phyloP scores from a whole-genome alignment of 2,329 filamentous ascomycete genomes.

The Alternaria ventricosa region DNA sequence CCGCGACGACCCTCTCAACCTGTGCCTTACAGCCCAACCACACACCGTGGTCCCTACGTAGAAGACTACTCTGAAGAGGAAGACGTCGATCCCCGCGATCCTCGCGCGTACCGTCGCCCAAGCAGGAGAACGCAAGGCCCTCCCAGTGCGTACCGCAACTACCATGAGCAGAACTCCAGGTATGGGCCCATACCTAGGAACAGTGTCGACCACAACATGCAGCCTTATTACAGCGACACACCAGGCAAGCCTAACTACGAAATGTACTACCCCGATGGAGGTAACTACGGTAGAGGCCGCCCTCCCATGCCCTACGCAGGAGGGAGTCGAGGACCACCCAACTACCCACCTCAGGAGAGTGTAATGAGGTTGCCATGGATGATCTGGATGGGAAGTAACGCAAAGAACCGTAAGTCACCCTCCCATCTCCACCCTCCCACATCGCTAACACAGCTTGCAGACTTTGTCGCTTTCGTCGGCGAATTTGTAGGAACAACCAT shows the following conservation, averaged over 20 bases:
- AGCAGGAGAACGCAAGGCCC: slow-evolving; percentile 29
- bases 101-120: slow-evolving; percentile 31
- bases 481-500: slow-evolving; percentile 55
- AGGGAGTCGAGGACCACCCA: slow-evolving; percentile 28
- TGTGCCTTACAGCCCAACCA: slow-evolving; percentile 9
- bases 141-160: slow-evolving; percentile 33
- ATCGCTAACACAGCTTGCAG: slow-evolving; percentile 37
- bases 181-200: slow-evolving; percentile 21
- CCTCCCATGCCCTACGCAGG: slow-evolving; percentile 9
- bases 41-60: slow-evolving; percentile 24
- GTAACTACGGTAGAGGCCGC: slow-evolving; percentile 24
- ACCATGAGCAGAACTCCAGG: slow-evolving; percentile 14
- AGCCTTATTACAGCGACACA: slow-evolving; percentile 27
- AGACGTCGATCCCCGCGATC: slow-evolving; percentile 31
- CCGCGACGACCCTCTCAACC: slow-evolving; percentile 16
- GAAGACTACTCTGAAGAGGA: slow-evolving; percentile 41
- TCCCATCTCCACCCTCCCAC: not conserved
- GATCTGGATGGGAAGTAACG: slow-evolving; percentile 46
- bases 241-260: slow-evolving; percentile 27
- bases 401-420: slow-evolving; percentile 42
- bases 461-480: slow-evolving; percentile 56
- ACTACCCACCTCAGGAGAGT: slow-evolving; percentile 44
- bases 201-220: slow-evolving; percentile 20
- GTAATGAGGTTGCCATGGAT: slow-evolving; percentile 43
- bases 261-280: slow-evolving; percentile 28